Percentiles rank a stretch among this genome's conserved stretches.
phyloP scores from a whole-genome alignment of 352 stramenopile genomes.

The Globisporangium lucens region DNA sequence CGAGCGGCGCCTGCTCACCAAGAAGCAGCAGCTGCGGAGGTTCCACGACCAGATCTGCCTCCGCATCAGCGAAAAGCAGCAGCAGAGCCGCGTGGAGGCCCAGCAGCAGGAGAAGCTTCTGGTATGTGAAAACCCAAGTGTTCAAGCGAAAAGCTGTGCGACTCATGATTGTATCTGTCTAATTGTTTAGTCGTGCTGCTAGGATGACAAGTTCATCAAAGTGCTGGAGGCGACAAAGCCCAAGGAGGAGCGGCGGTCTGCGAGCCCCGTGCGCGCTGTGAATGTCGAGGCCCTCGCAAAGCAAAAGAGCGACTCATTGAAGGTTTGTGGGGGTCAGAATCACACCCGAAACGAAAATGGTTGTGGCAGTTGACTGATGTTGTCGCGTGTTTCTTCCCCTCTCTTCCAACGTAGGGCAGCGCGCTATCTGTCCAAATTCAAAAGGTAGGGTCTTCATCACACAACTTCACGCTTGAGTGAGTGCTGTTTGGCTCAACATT shows the following conservation, averaged over 20 bases:
- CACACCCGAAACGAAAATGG: background rate
- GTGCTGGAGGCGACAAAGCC: constrained; percentile 24
- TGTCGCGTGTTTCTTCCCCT: too few species aligned
- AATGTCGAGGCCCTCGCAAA: background rate
- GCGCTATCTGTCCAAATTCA: constrained; percentile 32
- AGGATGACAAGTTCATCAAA: constrained; percentile 42
- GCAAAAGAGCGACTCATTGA: background rate
- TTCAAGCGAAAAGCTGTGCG: too few species aligned
- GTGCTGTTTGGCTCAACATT: background rate
- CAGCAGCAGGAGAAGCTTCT: constrained; percentile 26
- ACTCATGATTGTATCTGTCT: background rate
- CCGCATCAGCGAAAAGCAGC: constrained; percentile 44
- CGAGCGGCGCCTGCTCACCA: constrained; percentile 26
- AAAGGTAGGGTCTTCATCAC: constrained; percentile 21
- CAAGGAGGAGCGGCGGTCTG: background rate
- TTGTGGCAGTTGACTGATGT: background rate
- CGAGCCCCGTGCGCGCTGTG: background rate
- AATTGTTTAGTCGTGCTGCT: background rate
- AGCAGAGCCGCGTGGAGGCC: constrained; percentile 31
- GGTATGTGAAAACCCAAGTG: constrained; percentile 9
- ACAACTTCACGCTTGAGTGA: background rate
- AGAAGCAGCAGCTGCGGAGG: constrained; percentile 42
- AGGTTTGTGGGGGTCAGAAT: constrained; percentile 4
- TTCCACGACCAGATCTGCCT: constrained; percentile 65
- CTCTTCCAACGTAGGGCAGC: constrained; percentile 15